These are phyloP conservation scores for Jimgerdemannia flammicorona DNA, from an alignment of 192 early-diverging fungal species.

Conservation along the genomic window DNA sequence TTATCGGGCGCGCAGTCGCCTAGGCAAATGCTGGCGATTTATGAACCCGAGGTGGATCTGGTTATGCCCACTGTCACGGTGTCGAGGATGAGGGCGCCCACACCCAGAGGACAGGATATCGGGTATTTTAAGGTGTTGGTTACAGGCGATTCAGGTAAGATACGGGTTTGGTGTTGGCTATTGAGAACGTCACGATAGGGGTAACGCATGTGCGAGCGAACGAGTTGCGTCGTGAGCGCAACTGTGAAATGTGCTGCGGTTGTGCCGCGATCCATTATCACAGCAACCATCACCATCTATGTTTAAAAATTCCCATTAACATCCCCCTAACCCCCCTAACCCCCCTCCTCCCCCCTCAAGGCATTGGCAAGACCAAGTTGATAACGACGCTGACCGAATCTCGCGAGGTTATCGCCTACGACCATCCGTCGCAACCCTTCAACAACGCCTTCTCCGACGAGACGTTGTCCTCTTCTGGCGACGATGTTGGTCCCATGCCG, in stretches of 20 bases:
- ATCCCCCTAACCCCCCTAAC: not conserved
- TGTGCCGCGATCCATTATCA: too few species aligned
- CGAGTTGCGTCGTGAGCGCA: too few species aligned
- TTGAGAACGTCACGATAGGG: too few species aligned
- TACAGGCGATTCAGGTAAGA: slow-evolving; percentile 30
- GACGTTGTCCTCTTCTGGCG: slow-evolving; percentile 9
- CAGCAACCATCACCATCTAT: too few species aligned
- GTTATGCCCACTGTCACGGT: not conserved
- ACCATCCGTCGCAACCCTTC: not conserved
- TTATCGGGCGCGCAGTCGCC: not conserved
- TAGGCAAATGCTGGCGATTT: not conserved
- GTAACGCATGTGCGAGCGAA: too few species aligned
- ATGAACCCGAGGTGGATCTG: not conserved
- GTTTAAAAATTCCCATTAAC: too few species aligned
- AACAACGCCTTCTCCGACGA: not conserved
- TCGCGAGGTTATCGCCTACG: slow-evolving; percentile 6
- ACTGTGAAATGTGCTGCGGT: too few species aligned
- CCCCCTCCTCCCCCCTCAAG: slow-evolving; percentile 2
- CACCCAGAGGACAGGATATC: not conserved
- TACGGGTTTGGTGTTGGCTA: not conserved
- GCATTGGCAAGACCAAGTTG: slow-evolving; percentile 29
- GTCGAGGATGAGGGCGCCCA: not conserved
- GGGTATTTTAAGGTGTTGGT: slow-evolving; percentile 22
- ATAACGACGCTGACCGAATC: slow-evolving; percentile 11
- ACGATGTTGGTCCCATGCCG: not conserved